Evolutionary conservation across 495 filamentous ascomycete species (phyloP), one percentile per base, ranked within the genome.

Genomic region (Podospora pseudocomata): DNA sequence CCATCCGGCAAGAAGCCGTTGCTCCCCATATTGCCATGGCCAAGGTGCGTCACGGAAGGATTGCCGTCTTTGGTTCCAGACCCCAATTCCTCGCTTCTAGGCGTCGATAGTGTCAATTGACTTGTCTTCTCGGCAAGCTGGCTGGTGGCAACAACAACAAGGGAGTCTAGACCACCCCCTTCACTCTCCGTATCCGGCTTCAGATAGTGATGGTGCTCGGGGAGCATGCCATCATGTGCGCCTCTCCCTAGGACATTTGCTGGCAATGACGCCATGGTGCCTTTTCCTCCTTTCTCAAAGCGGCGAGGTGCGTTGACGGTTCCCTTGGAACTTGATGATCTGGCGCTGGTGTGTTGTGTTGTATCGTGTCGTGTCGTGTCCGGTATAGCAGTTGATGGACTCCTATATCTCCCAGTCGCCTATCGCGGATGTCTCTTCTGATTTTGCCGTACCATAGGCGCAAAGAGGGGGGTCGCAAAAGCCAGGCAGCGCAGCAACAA

Each of bases 121-220:
- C 66, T 70, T 11, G 74, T 65, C 67, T 71, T 70, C 58, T 64
- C 68, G 67, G 66, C 69, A 57, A 75, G 72, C 59, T 76, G 74
- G 32, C 60, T 64, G 57, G 67, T 23, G 23, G 23, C 23, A 23
- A 23, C 30, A 32, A 32, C 63, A 44, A 61, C 60, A 34, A 59
- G 34, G 11, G 65, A n/a, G 61, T 69, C 69, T 28, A 26, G 67
- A 65, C 63, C 30, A 32, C 30, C 30, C 30, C 4, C 7, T 62
- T 62, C 30, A 18, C 55, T 49, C 30, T 60, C 30, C 13, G 20
- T 18, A 15, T 55, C 53, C 20, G 20, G 34, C n/a, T 49, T 16
- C 5, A 49, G 2, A 11, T 64, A 39, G 16, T 5, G 2, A 11
- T 64, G 54, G 16, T 5, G 15, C n/a, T 26, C 15, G 53, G 28